Base-by-base conservation (phyloP, 495 filamentous ascomycete species). In the Pyronema domesticum region DNA sequence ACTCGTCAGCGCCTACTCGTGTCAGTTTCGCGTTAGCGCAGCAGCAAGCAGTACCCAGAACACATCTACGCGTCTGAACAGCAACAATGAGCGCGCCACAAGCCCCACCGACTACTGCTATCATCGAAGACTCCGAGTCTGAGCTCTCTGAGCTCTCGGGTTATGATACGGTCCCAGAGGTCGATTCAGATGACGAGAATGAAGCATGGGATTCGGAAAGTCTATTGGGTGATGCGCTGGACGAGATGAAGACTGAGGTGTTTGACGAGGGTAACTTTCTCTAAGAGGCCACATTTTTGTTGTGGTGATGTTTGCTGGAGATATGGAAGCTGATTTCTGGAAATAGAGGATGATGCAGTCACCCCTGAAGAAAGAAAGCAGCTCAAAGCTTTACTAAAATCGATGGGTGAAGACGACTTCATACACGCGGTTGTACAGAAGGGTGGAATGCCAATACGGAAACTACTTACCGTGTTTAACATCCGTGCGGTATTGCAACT, bases 91-190 rank as follows among this genome's bases (percentile, higher is more conserved):
- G n/a, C 45, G 45, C 45, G n/a, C 10, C 45, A 10, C 11, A 47
- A n/a, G 3, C 45, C 14, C 13, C 45, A 19, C 17, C 13, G n/a
- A 15, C 13, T 23, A 15, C 17, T 10, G 3, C 2, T 3, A 23
- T 19, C 10, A 17, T 47, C 1, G n/a, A n/a, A 19, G 45, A 47
- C 17, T 14, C 45, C 10, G 39, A 42, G 45, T 53, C 50, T 9
- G 50, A 53, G 14, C 36, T 53, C 9, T 53, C 50, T 14, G 50
- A 53, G 11, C 35, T 53, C 15, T 35, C 39, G 50, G 50, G 50
- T 8, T 54, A 46, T 42, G 18, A 46, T 17, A 34, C 39, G 10
- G 52, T 46, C 52, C 13, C 19, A n/a, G 50, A 53, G 11, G 37
- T 17, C 11, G 50, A 53, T 33, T 35, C n/a, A 13, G n/a, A 51